Base-by-base conservation (phyloP, 805 yeast genomes). In the Wickerhamiella allomyrinae region DNA sequence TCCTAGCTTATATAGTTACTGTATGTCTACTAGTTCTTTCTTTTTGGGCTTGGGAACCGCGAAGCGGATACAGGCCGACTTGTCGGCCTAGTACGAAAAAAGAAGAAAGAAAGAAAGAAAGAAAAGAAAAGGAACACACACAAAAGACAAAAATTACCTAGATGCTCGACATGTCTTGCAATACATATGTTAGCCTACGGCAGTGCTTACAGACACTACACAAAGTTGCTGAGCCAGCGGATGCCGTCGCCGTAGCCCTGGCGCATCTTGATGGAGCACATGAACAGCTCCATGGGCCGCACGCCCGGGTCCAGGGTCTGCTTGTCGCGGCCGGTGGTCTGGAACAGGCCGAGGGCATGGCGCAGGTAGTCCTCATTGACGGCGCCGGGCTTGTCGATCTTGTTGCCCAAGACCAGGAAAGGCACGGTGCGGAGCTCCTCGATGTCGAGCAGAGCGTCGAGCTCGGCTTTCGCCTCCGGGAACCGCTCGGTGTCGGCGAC, bases 221-320 rank as follows among this genome's bases (percentile, higher is more conserved):
- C 89, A 66, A 82, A 89, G 68, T 91, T 94, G 48, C 95, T 85
- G 59, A 91, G 76, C 97, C 96, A 91, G 73, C 85, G 82, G 75
- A 91, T 86, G 49, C 94, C 98, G 56, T 91, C 97, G 47, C 94
- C 94, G 65, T 91, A 91, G 56, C 98, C 99, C 65, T 84, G 87
- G 74, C 97, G 84, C 95, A 87, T 82, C 43, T 87, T 95, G 51
- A 91, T 94, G 21, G 95, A 85, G 66, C 95, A 89, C 97, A 91
- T 91, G 65, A 76, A 91, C 37, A 91, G 76, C 68, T 91, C 99
- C 44, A 89, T 77, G 40, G 99, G 97, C 69, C 98, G 80, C 50
- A 73, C 73, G 47, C 70, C 75, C 47, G 77, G 79, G 34, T 74
- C 75, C 47, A 74, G 61, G 38, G 77, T 75, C 49, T 75, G 75